Conservation (phyloP, 371 early-diverging fungal species). For the Umbelopsis sp. region DNA sequence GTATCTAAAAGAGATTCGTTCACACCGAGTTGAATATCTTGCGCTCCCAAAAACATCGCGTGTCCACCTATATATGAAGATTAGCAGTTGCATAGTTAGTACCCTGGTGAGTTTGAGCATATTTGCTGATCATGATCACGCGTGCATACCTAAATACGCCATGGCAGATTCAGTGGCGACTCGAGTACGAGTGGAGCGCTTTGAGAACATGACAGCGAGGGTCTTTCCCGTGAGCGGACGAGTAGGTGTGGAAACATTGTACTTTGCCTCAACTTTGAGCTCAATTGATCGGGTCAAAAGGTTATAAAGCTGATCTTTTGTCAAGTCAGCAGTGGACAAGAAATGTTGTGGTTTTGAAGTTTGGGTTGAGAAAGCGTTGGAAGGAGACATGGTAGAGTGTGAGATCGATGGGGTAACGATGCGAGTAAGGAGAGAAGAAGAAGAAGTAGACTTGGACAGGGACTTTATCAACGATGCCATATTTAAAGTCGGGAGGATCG, state of each 20-base stretch:
- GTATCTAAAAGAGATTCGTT: constrained; percentile 93
- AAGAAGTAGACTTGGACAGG: background rate
- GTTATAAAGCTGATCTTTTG: constrained; percentile 48
- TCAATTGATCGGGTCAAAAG: constrained; percentile 46
- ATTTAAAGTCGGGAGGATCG: background rate
- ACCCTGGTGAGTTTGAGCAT: background rate
- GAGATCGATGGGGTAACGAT: background rate
- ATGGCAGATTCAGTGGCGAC: constrained; percentile 94
- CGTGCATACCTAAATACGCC: constrained; percentile 71
- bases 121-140: background rate
- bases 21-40: constrained; percentile 94
- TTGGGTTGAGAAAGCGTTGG: background rate
- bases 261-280: constrained; percentile 50
- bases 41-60: constrained; percentile 89
- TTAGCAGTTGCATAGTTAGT: background rate
- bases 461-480: constrained; percentile 15
- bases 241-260: constrained; percentile 41
- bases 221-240: constrained; percentile 74
- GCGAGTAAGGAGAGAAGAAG: constrained; percentile 5
- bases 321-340: constrained; percentile 52
- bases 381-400: constrained; percentile 5
- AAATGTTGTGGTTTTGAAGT: constrained; percentile 46
- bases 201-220: constrained; percentile 89
- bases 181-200: constrained; percentile 94
- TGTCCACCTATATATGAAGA: constrained; percentile 75